Conservation (phyloP, 2,329 filamentous ascomycete species). For the Phyllosticta citribraziliensis region DNA sequence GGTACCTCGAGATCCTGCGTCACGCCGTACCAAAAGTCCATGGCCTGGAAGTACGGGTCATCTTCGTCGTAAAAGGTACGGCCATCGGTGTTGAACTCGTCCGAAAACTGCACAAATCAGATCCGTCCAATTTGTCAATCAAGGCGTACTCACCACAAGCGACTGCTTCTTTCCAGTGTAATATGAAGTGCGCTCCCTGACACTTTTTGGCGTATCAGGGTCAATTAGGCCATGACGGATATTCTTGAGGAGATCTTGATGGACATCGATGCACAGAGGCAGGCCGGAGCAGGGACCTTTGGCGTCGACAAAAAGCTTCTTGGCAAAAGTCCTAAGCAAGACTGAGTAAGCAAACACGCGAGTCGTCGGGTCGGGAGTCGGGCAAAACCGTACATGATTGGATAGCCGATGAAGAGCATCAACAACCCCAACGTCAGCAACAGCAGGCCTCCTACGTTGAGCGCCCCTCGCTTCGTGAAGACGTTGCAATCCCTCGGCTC, state of each 20-base stretch:
- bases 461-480: slow-evolving; percentile 52
- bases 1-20: slow-evolving; percentile 56
- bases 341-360: not conserved
- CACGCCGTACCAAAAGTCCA: slow-evolving; percentile 64
- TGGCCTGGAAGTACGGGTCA: slow-evolving; percentile 57
- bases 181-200: slow-evolving; percentile 44
- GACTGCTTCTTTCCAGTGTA: slow-evolving; percentile 50
- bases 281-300: slow-evolving; percentile 31
- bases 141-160: slow-evolving; percentile 41
- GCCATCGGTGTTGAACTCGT: slow-evolving; percentile 59
- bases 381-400: slow-evolving; percentile 49
- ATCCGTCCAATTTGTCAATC: not conserved
- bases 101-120: slow-evolving; percentile 45
- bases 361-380: not conserved
- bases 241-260: slow-evolving; percentile 43
- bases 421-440: slow-evolving; percentile 53
- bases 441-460: slow-evolving; percentile 54
- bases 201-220: slow-evolving; percentile 54
- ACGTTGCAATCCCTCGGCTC: slow-evolving; percentile 53
- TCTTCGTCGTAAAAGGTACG: slow-evolving; percentile 63
- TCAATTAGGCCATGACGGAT: slow-evolving; percentile 54
- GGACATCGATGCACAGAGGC: slow-evolving; percentile 42
- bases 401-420: slow-evolving; percentile 59
- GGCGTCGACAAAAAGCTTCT: slow-evolving; percentile 30
- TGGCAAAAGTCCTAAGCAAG: slow-evolving; percentile 46